Evolutionary conservation across 441 rosid genomes (phyloP).

Genomic region (Theobroma grandiflorum): DNA sequence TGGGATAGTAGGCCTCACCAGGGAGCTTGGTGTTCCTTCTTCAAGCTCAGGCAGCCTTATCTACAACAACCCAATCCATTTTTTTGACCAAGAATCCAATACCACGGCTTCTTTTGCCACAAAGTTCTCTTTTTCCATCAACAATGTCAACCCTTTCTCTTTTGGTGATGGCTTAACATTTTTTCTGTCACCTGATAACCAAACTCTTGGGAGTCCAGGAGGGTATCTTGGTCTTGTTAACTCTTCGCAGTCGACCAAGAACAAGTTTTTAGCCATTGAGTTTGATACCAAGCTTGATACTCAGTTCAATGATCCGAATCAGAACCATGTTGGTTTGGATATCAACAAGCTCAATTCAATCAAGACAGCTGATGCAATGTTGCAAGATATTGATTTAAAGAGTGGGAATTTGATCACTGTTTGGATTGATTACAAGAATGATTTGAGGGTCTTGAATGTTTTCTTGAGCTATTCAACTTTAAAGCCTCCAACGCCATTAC

Average conservation of each 20-base stretch:
- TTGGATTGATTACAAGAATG: slow-evolving; percentile 93
- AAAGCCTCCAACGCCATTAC: slow-evolving; percentile 65
- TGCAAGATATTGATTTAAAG: slow-evolving; percentile 67
- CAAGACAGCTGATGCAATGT: slow-evolving; percentile 59
- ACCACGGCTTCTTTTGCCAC: slow-evolving; percentile 83
- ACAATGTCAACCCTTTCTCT: slow-evolving; percentile 62
- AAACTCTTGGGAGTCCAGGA: slow-evolving; percentile 78
- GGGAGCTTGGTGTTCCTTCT: slow-evolving; percentile 80
- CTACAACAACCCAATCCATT: slow-evolving; percentile 68
- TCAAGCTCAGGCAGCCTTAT: slow-evolving; percentile 80
- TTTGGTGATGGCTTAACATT: slow-evolving; percentile 90
- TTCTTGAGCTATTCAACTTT: slow-evolving; percentile 65
- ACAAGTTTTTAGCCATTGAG: slow-evolving; percentile 79
- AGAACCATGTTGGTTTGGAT: slow-evolving; percentile 81
- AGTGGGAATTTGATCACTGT: slow-evolving; percentile 70
- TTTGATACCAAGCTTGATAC: slow-evolving; percentile 79
- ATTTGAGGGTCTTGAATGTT: slow-evolving; percentile 59
- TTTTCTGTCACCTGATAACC: slow-evolving; percentile 79
- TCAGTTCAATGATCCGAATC: slow-evolving; percentile 69
- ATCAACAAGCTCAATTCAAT: slow-evolving; percentile 72
- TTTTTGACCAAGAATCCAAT: slow-evolving; percentile 73
- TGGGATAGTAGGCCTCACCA: slow-evolving; percentile 84
- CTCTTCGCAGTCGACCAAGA: slow-evolving; percentile 72
- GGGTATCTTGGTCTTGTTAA: slow-evolving; percentile 84
- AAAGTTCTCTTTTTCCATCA: slow-evolving; percentile 74